Evolutionary conservation across 257 asterid species (phyloP).

Genomic region (Parsonsia alboflavescens): DNA sequence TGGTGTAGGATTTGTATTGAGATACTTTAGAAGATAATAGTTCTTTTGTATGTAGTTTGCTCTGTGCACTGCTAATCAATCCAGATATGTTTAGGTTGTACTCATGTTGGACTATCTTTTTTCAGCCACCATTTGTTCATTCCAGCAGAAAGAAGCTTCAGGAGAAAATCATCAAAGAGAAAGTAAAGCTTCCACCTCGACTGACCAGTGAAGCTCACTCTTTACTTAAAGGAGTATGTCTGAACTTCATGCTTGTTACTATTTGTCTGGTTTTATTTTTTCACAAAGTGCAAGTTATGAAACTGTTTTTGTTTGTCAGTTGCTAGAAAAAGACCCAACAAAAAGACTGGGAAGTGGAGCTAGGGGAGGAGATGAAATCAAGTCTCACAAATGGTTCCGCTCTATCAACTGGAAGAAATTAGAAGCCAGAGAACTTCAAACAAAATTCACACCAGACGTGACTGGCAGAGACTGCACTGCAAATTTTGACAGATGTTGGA

Average conservation of each 20-base stretch:
- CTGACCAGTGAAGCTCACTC: slow-evolving; percentile 72
- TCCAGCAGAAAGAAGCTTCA: slow-evolving; percentile 88
- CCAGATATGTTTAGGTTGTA: neutral
- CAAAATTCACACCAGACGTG: slow-evolving; percentile 81
- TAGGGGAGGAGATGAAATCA: slow-evolving; percentile 79
- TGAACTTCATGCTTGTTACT: slow-evolving; percentile 1
- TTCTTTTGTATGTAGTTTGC: neutral
- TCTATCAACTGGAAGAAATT: slow-evolving; percentile 76
- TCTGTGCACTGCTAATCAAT: neutral
- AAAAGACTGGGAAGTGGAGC: slow-evolving; percentile 78
- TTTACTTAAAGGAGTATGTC: slow-evolving; percentile 74
- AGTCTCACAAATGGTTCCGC: slow-evolving; percentile 72
- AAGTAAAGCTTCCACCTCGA: slow-evolving; percentile 81
- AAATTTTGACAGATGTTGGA: slow-evolving; percentile 87
- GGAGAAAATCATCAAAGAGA: slow-evolving; percentile 80
- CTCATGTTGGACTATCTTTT: neutral
- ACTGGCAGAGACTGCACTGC: slow-evolving; percentile 80
- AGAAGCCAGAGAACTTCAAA: slow-evolving; percentile 58
- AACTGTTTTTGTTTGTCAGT: slow-evolving; percentile 28
- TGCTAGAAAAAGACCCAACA: slow-evolving; percentile 73
- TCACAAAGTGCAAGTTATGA: neutral
- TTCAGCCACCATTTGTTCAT: slow-evolving; percentile 83
- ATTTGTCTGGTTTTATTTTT: neutral
- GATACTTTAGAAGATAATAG: neutral
- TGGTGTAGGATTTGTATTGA: neutral